Evolutionary conservation across 768 basidiomycete genomes (phyloP), one percentile per base, ranked within the genome.

Genomic region (Trichaptum fuscoviolaceum): DNA sequence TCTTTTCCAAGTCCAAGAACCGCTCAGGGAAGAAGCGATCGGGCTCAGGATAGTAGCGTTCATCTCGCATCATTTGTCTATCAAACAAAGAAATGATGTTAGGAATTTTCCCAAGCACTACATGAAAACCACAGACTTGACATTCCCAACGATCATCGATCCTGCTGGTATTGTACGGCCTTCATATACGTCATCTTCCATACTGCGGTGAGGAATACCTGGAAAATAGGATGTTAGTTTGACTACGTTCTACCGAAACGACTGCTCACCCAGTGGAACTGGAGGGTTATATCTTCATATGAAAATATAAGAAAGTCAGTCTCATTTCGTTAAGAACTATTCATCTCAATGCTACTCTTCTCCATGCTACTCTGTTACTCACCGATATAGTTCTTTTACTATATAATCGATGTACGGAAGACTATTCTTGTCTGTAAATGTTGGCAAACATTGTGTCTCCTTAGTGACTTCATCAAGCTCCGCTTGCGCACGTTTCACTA

Each of bases 131-230:
- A 73, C 75, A 52, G 57, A 78, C 88, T 87, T 89, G 63, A 88
- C 83, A 71, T 90, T 90, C 15, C 81, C 83, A 68, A 89, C 86
- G 25, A 89, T 84, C 69, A 88, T 72, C 3, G 88, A 82, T 15
- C 89, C 89, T 71, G 87, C 85, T 35, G 88, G 87, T 63, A 90
- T 84, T 65, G 80, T 78, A 78, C 81, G 80, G 12, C 82, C 85
- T 60, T 82, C 75, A 71, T 89, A 90, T 52, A 86, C 74, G 70
- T 91, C 87, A 69, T 90, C 85, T 72, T 88, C 83, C 78, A 82
- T 87, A 70, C 87, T 69, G 60, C 87, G 80, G 67, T 90, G 89
- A 0, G 89, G 89, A 57, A 90, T 80, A 65, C 81, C 88, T 88
- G 57, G 57, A 26, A 30, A 57, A 64, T 18, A 26, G 27, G 58